A percentile compares a stretch with the other conserved stretches of the same genome.
Evolutionary conservation across 2,329 filamentous ascomycete genomes (phyloP).

Genomic region (Arachnopeziza araneosa): DNA sequence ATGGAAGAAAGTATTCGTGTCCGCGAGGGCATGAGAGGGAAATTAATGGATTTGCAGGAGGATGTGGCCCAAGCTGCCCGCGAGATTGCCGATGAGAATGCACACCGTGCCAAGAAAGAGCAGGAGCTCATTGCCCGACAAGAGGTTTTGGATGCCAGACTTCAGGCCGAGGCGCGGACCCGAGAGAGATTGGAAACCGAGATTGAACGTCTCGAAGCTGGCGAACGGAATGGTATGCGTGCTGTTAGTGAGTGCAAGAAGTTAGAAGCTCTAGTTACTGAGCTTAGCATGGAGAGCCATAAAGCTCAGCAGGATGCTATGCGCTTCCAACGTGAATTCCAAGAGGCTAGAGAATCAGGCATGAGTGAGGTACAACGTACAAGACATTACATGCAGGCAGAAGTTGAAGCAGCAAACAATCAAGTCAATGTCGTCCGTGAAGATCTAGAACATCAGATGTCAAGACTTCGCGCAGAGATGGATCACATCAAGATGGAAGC

Average conservation of each 20-base stretch:
- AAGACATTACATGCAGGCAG: constrained; percentile 70
- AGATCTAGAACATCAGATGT: constrained; percentile 75
- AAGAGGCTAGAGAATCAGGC: constrained; percentile 75
- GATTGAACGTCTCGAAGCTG: constrained; percentile 58
- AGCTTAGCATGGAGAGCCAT: constrained; percentile 61
- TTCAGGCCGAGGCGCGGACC: constrained; percentile 69
- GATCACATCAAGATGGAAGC: constrained; percentile 74
- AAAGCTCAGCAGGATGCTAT: constrained; percentile 38
- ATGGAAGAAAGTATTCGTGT: constrained; percentile 81
- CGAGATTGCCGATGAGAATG: constrained; percentile 78
- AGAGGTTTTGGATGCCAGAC: constrained; percentile 70
- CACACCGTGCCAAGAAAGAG: constrained; percentile 71
- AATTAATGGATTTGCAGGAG: constrained; percentile 79
- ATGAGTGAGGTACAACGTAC: constrained; percentile 76
- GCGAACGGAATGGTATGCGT: constrained; percentile 60
- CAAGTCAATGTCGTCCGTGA: constrained; percentile 79
- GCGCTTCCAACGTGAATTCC: constrained; percentile 72
- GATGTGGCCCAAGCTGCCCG: constrained; percentile 77
- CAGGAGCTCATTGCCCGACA: constrained; percentile 73
- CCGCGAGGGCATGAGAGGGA: constrained; percentile 76
- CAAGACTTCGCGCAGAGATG: constrained; percentile 65
- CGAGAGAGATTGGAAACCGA: constrained; percentile 62
- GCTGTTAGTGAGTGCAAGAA: constrained; percentile 58
- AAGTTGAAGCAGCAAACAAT: constrained; percentile 78
- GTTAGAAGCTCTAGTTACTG: constrained; percentile 48